Evolutionary conservation across 345 rosid species (phyloP).

Genomic region (Syzygium aqueum): DNA sequence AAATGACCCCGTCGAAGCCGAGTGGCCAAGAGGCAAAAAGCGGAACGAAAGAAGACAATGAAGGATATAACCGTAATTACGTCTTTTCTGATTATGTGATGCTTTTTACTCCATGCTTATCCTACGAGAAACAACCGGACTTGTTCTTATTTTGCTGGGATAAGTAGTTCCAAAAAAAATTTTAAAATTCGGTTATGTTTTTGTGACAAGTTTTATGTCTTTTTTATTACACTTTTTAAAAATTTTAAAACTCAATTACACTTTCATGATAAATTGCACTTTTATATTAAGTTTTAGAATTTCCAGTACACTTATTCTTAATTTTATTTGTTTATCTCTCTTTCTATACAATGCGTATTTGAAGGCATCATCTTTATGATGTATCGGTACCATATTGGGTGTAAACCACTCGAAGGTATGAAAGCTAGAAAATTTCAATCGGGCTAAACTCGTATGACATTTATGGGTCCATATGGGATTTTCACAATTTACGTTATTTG

Average conservation of each 20-base stretch:
- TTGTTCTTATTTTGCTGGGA: background rate
- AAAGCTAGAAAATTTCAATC: background rate
- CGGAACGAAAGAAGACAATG: background rate
- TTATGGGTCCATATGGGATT: background rate
- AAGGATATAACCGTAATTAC: background rate
- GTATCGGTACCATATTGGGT: background rate
- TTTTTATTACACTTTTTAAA: too few relatives aligned
- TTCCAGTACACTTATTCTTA: too few relatives aligned
- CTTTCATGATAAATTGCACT: too few relatives aligned
- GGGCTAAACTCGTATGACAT: background rate
- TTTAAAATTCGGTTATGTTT: too few relatives aligned
- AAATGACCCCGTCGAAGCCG: background rate
- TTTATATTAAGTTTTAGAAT: too few relatives aligned
- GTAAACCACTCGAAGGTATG: background rate
- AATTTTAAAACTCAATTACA: too few relatives aligned
- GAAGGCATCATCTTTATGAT: background rate
- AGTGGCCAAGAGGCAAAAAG: background rate
- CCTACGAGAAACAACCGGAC: background rate
- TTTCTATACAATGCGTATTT: background rate
- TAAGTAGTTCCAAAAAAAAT: too few relatives aligned
- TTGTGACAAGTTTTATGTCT: too few relatives aligned
- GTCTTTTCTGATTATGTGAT: background rate
- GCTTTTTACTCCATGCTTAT: background rate
- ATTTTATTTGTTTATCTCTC: background rate
- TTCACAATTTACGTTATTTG: background rate